These are phyloP conservation scores for Kodamaea arcana DNA, from an alignment of 1,139 yeast species.

Conservation along the genomic window DNA sequence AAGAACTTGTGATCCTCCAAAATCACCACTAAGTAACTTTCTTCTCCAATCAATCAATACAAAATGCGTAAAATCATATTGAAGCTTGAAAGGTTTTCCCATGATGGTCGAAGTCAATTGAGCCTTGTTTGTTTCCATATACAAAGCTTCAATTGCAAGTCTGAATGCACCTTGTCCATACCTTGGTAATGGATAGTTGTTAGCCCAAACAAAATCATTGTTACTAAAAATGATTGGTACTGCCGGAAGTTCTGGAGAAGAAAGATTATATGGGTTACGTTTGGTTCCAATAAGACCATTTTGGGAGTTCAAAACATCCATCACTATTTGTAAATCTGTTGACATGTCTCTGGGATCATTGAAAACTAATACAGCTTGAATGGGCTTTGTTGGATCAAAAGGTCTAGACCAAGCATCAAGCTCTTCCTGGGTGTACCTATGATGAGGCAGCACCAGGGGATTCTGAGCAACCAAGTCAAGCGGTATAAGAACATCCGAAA, in stretches of 20 bases:
- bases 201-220: conserved; percentile 88
- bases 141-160: conserved; percentile 58
- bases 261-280: conserved; percentile 21
- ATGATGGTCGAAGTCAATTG: conserved; percentile 56
- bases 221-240: conserved; percentile 84
- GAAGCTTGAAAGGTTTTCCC: conserved; percentile 81
- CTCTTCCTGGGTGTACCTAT: conserved; percentile 48
- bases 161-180: conserved; percentile 93
- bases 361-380: conserved; percentile 81
- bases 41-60: conserved; percentile 59
- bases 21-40: conserved; percentile 23
- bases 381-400: conserved; percentile 33
- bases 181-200: conserved; percentile 72
- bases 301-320: conserved; percentile 66
- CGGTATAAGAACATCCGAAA: conserved; percentile 71
- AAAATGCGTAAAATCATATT: conserved; percentile 81
- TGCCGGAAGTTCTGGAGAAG: conserved; percentile 42
- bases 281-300: conserved; percentile 65
- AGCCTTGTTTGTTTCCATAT: conserved; percentile 53
- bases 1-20: conserved; percentile 20
- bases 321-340: conserved; percentile 73
- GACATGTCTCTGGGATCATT: conserved; percentile 93
- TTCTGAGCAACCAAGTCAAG: conserved; percentile 60
- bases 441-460: conserved; percentile 72
- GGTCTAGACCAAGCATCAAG: conserved; percentile 41